phyloP scores from a whole-genome alignment of 805 yeast species.

The Wickerhamomyces queroliae region DNA sequence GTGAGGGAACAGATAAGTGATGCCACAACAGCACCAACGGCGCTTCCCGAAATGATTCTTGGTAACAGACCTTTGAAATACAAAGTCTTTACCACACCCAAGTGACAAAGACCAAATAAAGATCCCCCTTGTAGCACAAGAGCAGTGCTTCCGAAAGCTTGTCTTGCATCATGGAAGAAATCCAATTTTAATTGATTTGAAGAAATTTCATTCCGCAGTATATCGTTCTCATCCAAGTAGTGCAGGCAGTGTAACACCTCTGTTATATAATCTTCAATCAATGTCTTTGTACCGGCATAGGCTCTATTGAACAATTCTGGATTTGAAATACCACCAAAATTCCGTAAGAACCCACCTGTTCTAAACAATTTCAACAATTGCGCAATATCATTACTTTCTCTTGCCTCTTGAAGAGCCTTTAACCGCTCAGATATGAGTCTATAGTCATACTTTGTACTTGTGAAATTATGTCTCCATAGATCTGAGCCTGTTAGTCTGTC shows the following conservation, averaged over 20 bases:
- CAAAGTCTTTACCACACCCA: constrained; percentile 89
- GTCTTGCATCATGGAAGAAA: constrained; percentile 81
- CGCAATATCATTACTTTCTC: constrained; percentile 48
- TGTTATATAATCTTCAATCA: constrained; percentile 80
- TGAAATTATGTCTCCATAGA: constrained; percentile 78
- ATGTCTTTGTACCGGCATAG: constrained; percentile 79
- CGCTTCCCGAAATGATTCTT: constrained; percentile 81
- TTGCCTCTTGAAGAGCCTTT: constrained; percentile 53
- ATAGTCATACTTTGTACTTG: constrained; percentile 79
- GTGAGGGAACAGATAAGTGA: constrained; percentile 72
- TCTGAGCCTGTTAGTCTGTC: constrained; percentile 50
- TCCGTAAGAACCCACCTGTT: constrained; percentile 74
- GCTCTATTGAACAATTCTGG: constrained; percentile 74
- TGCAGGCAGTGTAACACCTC: constrained; percentile 69
- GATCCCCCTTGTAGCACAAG: constrained; percentile 93
- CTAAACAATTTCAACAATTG: constrained; percentile 61
- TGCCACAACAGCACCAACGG: constrained; percentile 92
- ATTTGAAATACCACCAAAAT: constrained; percentile 87
- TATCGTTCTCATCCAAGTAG: constrained; percentile 38
- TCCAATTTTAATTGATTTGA: constrained; percentile 53
- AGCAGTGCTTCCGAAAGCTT: constrained; percentile 88
- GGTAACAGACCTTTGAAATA: constrained; percentile 74
- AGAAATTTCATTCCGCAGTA: constrained; percentile 25
- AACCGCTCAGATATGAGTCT: constrained; percentile 71
- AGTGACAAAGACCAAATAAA: constrained; percentile 85